A percentile compares a stretch with the other conserved stretches of the same genome.
Evolutionary conservation across 257 asterid species (phyloP).

Genomic region (Linaria vulgaris): DNA sequence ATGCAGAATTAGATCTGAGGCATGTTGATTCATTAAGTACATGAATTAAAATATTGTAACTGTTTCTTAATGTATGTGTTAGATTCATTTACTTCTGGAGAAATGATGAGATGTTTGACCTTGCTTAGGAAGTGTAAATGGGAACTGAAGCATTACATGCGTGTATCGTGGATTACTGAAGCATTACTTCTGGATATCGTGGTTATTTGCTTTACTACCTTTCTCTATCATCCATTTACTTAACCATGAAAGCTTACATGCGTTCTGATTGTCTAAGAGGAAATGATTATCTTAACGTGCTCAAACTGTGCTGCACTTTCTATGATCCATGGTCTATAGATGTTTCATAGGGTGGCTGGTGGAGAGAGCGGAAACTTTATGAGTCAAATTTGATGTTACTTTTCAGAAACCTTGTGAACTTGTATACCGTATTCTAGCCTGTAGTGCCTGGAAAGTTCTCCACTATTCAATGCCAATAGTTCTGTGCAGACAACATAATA

Average conservation of each 20-base stretch:
- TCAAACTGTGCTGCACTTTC: neutral
- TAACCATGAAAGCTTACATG: neutral
- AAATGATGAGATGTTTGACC: slow-evolving; percentile 5
- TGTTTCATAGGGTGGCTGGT: neutral
- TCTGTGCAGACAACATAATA: neutral
- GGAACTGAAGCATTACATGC: neutral
- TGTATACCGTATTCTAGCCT: neutral
- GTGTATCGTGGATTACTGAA: neutral
- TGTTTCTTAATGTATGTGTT: neutral
- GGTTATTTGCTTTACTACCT: slow-evolving; percentile 1
- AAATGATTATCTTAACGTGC: neutral
- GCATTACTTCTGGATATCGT: neutral
- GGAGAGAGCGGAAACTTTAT: slow-evolving; percentile 1
- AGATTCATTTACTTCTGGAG: neutral
- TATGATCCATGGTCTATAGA: too few species aligned
- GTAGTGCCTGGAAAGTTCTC: neutral
- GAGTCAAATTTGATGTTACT: neutral
- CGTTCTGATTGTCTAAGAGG: neutral
- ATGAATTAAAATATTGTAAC: too few species aligned
- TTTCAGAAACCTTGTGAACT: neutral
- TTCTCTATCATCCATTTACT: neutral
- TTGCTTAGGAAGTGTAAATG: slow-evolving; percentile 1
- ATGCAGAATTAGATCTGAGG: neutral
- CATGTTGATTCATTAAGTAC: slow-evolving; percentile 4
- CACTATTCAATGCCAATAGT: neutral